A percentile compares a stretch with the other conserved stretches of the same genome.
Evolutionary conservation across 2,329 filamentous ascomycete genomes (phyloP).

Genomic region (Fusarium solani-melongenae): DNA sequence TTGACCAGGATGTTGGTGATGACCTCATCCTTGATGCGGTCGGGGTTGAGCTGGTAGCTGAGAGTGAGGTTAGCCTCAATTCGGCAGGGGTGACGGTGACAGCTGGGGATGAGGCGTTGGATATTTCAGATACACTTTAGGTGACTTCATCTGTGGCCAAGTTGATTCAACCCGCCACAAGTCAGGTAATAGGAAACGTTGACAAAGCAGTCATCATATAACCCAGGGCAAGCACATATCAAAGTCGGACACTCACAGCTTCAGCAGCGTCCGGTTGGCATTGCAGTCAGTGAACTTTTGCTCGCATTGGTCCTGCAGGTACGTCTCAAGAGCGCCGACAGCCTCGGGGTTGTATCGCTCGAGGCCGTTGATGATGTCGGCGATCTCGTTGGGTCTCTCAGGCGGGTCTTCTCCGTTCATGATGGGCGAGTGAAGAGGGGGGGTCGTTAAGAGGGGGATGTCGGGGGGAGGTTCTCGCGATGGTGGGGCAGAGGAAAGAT

Average conservation of each 20-base stretch:
- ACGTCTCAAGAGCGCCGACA: constrained; percentile 91
- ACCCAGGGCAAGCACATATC: constrained; percentile 20
- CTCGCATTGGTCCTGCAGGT: constrained; percentile 95
- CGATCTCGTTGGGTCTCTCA: constrained; percentile 92
- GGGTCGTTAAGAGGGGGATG: constrained; percentile 41
- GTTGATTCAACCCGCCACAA: constrained; percentile 60
- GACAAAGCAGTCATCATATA: constrained; percentile 76
- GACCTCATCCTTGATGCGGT: constrained; percentile 95
- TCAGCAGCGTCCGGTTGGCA: constrained; percentile 93
- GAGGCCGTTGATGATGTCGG: constrained; percentile 93
- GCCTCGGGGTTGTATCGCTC: constrained; percentile 99
- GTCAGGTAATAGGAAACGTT: constrained; percentile 99
- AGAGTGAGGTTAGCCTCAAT: constrained; percentile 33
- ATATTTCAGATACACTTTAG: constrained; percentile 77
- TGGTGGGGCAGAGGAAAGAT: constrained; percentile 57
- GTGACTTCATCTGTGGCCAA: constrained; percentile 71
- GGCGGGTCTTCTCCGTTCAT: constrained; percentile 87
- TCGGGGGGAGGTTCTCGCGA: constrained; percentile 49
- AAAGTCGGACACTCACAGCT: constrained; percentile 78
- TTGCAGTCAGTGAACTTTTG: constrained; percentile 95
- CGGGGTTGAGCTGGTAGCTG: constrained; percentile 99
- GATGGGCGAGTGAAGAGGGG: constrained; percentile 47
- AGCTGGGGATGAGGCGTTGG: constrained; percentile 8
- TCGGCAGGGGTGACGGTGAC: background rate
- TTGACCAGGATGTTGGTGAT: constrained; percentile 99